Percentiles rank a stretch among this genome's conserved stretches.
Evolutionary conservation across 192 early-diverging fungal genomes (phyloP).

Genomic region (Coemansia brasiliensis): DNA sequence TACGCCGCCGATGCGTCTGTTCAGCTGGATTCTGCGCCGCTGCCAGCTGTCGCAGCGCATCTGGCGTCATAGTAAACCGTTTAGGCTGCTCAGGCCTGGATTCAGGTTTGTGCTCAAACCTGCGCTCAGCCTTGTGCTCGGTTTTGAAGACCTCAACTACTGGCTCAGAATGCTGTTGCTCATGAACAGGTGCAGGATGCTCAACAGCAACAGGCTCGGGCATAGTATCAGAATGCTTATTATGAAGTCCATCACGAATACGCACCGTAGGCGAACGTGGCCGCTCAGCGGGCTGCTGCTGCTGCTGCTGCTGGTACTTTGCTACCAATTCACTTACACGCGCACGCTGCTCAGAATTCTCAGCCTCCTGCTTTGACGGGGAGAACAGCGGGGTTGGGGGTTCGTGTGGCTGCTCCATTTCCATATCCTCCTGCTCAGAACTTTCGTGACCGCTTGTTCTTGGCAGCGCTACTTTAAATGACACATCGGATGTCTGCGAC

Average conservation of each 20-base stretch:
- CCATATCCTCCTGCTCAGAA: background rate
- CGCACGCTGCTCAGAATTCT: constrained; percentile 5
- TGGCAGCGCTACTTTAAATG: constrained; percentile 37
- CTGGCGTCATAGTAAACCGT: constrained; percentile 50
- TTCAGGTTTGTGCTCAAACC: background rate
- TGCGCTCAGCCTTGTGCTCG: background rate
- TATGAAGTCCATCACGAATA: constrained; percentile 12
- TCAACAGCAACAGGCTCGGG: background rate
- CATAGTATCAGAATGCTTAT: background rate
- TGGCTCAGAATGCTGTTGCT: background rate
- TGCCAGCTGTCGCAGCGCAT: constrained; percentile 38
- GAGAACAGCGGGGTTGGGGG: constrained; percentile 3
- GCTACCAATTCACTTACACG: constrained; percentile 28
- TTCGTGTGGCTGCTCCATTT: background rate
- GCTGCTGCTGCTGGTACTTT: constrained; percentile 20
- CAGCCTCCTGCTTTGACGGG: background rate
- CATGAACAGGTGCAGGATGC: background rate
- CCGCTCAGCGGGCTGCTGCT: background rate
- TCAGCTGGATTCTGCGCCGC: background rate
- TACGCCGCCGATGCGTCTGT: constrained; percentile 7
- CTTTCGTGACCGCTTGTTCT: background rate
- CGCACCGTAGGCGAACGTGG: constrained; percentile 28
- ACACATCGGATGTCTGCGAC: constrained; percentile 44
- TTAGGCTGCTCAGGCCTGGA: background rate
- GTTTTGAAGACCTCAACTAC: background rate